Evolutionary conservation across 1,284 basidiomycete species (phyloP).

Genomic region (Trichosporon inkin): DNA sequence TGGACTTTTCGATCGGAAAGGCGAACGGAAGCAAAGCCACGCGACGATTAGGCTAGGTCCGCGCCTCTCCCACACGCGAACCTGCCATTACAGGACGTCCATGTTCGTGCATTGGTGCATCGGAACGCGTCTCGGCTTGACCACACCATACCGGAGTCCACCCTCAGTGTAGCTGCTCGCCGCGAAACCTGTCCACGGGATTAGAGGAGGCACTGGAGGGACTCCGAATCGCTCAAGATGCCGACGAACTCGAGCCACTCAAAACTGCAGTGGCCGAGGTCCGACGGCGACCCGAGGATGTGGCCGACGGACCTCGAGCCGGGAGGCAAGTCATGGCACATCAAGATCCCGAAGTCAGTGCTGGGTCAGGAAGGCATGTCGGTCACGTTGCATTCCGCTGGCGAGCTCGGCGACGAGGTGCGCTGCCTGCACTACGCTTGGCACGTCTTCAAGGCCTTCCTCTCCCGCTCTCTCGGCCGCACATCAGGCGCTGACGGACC

Average conservation of each 20-base stretch:
- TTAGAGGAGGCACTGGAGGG: background rate
- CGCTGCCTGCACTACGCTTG: background rate
- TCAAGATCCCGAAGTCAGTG: conserved; percentile 18
- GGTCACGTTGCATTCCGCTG: background rate
- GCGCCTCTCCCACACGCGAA: background rate
- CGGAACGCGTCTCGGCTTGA: too few species aligned
- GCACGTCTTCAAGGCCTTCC: background rate
- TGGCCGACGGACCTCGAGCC: conserved; percentile 10
- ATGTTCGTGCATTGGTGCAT: too few species aligned
- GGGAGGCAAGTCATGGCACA: conserved; percentile 15
- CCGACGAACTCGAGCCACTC: background rate
- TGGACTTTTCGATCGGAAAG: conserved; percentile 13
- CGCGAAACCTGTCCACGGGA: background rate
- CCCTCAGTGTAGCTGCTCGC: too few species aligned
- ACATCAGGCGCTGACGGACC: background rate
- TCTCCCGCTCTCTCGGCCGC: background rate
- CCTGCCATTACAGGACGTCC: background rate
- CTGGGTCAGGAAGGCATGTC: background rate
- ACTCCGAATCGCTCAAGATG: background rate
- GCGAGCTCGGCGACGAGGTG: background rate
- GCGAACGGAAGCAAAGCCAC: conserved; percentile 12
- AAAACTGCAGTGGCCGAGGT: conserved; percentile 18
- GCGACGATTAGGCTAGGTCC: background rate
- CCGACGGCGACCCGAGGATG: conserved; percentile 6
- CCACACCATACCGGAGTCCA: too few species aligned